Evolutionary conservation across 768 basidiomycete species (phyloP).

Genomic region (Hydnum rufescens): DNA sequence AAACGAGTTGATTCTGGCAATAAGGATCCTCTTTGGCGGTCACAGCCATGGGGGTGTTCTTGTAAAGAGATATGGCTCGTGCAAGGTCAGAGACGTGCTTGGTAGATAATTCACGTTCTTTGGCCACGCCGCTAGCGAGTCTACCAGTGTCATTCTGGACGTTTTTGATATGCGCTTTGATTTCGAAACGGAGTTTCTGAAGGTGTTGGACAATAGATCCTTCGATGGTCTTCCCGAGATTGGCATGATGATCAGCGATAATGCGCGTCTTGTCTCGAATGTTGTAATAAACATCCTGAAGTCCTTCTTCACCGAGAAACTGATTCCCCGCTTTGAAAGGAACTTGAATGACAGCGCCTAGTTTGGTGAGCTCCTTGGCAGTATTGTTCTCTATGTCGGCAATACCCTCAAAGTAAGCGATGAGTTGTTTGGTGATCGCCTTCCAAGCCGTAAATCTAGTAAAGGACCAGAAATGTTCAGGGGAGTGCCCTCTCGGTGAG

Average conservation of each 20-base stretch:
- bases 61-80: slow-evolving; percentile 71
- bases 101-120: slow-evolving; percentile 77
- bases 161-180: slow-evolving; percentile 96
- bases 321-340: slow-evolving; percentile 92
- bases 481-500: neutral
- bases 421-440: slow-evolving; percentile 87
- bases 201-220: slow-evolving; percentile 95
- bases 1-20: slow-evolving; percentile 48
- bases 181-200: slow-evolving; percentile 82
- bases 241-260: slow-evolving; percentile 92
- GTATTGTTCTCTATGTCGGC: slow-evolving; percentile 91
- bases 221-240: slow-evolving; percentile 88
- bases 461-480: neutral
- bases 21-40: slow-evolving; percentile 67
- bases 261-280: slow-evolving; percentile 84
- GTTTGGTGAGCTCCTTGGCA: slow-evolving; percentile 78
- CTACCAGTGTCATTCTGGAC: slow-evolving; percentile 93
- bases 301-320: slow-evolving; percentile 92
- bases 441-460: slow-evolving; percentile 75
- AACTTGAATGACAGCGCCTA: slow-evolving; percentile 90
- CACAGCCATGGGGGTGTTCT: slow-evolving; percentile 84
- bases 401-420: slow-evolving; percentile 29
- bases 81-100: slow-evolving; percentile 74
- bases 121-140: slow-evolving; percentile 75
- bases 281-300: slow-evolving; percentile 86